Base-by-base conservation (phyloP, 768 basidiomycete genomes). In the Tricholoma hemisulphureum region DNA sequence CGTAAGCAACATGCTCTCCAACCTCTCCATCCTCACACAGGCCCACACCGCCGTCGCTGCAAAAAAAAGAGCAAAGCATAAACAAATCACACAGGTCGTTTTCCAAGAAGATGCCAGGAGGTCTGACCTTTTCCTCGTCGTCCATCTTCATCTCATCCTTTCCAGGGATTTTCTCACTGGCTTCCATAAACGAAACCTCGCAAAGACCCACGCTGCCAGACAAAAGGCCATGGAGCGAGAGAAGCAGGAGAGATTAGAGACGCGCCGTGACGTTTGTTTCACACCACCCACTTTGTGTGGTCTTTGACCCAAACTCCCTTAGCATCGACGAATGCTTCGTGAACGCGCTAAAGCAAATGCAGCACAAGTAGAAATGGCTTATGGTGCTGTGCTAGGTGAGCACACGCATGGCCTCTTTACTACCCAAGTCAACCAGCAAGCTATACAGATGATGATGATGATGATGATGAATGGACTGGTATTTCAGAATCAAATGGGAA, bases 131-230 rank as follows among this genome's bases (percentile, higher is more conserved):
- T 26, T 58, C 53, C 6, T 49, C 43, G 35, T 55, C 35, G 46
- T 34, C 46, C 31, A 20, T 11, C 53, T 48, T 23, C 56, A 48
- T 58, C 24, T 61, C 53, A 59, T 64, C 61, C 53, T 65, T 57
- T 59, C 55, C 46, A 95, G 94, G 67, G 89, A 95, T 58, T 97
- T 90, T 73, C 75, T 97, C 68, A 95, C 93, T 16, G 95, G 95
- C 24, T 97, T 97, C 70, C 89, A 90, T 71, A 95, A 95, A 73
- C 85, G 95, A 64, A 97, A 96, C 73, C 73, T 93, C 51, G 88
- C 86, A 58, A 92, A 89, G 70, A 81, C 85, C 61, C 91, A 95
- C 64, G 87, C 83, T 50, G 82, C 87, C 43, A 85, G 83, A 64
- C 80, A 84, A 62, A 88, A 83, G 70, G 91, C 92, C 11, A 74